A percentile compares a stretch with the other conserved stretches of the same genome.
Conservation (phyloP, 345 rosid genomes). For the Salix caprea region DNA sequence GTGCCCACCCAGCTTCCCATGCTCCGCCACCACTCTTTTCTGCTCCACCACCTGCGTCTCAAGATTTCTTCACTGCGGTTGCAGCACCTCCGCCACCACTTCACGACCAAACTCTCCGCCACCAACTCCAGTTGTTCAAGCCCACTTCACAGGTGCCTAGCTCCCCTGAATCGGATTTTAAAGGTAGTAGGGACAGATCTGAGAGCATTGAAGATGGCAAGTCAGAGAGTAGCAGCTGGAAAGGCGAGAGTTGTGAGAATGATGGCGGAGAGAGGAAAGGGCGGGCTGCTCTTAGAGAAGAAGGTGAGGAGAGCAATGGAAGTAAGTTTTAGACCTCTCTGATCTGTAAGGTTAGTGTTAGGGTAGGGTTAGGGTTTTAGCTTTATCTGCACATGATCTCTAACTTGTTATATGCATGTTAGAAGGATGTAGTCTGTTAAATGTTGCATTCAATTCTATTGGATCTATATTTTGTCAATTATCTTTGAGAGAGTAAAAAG, state of each 20-base stretch:
- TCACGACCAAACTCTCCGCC: conserved; percentile 49
- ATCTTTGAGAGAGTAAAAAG: neutral
- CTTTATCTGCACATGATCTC: neutral
- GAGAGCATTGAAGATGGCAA: conserved; percentile 86
- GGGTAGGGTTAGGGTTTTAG: neutral
- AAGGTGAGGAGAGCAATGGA: conserved; percentile 73
- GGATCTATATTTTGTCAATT: neutral
- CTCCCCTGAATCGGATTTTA: conserved; percentile 46
- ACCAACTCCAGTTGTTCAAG: conserved; percentile 57
- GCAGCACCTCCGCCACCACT: conserved; percentile 36
- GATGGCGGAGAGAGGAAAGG: conserved; percentile 60
- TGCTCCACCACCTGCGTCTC: conserved; percentile 47
- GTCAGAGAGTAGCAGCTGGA: conserved; percentile 82
- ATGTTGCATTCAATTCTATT: neutral
- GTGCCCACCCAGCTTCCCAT: conserved; percentile 45
- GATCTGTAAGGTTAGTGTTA: neutral
- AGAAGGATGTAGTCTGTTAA: neutral
- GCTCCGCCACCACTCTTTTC: conserved; percentile 60
- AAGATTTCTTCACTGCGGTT: conserved; percentile 60
- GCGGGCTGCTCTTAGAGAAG: conserved; percentile 60
- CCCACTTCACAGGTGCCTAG: conserved; percentile 41
- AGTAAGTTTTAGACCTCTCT: conserved; percentile 51
- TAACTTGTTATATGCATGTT: neutral
- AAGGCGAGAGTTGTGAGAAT: conserved; percentile 54
- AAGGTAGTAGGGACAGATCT: conserved; percentile 51